Conservation (phyloP, 2,329 filamentous ascomycete genomes). For the Exophiala calicioides region DNA sequence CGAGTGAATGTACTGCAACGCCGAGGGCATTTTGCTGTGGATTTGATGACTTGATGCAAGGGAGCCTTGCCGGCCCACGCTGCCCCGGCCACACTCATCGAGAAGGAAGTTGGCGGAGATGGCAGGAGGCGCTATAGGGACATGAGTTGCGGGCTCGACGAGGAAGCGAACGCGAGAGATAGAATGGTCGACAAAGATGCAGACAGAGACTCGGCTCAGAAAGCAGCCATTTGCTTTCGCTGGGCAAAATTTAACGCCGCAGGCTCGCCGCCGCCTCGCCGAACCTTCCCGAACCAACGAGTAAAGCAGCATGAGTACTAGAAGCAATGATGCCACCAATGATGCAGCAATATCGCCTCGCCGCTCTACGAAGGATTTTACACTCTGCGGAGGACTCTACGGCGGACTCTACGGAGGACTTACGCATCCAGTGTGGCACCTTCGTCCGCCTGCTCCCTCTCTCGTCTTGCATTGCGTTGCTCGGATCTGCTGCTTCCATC, state of each 20-base stretch:
- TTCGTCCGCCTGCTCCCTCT: too few relatives aligned
- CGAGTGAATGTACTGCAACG: slow-evolving; percentile 37
- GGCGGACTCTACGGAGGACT: too few relatives aligned
- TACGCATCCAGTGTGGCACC: too few relatives aligned
- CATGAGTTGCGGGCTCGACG: too few relatives aligned
- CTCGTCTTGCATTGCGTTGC: not conserved
- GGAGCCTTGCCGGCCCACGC: slow-evolving; percentile 44
- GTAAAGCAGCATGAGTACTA: slow-evolving; percentile 1
- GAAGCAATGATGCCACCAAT: slow-evolving; percentile 4
- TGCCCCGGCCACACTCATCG: slow-evolving; percentile 43
- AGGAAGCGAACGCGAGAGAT: slow-evolving; percentile 1
- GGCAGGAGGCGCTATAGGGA: not conserved
- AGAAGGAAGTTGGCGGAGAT: slow-evolving; percentile 18
- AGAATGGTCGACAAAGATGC: not conserved
- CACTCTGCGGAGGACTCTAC: too few relatives aligned
- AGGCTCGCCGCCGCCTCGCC: slow-evolving; percentile 16
- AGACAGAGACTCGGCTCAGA: too few relatives aligned
- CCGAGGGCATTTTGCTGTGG: slow-evolving; percentile 43
- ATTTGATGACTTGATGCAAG: slow-evolving; percentile 42
- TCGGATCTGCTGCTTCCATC: too few relatives aligned
- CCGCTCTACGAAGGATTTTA: too few relatives aligned
- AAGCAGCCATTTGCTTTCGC: slow-evolving; percentile 11
- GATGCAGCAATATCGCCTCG: too few relatives aligned
- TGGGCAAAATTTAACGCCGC: slow-evolving; percentile 13
- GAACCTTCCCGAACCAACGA: slow-evolving; percentile 4